phyloP scores from a whole-genome alignment of 495 filamentous ascomycete species.

The Hypoxylon rickii region DNA sequence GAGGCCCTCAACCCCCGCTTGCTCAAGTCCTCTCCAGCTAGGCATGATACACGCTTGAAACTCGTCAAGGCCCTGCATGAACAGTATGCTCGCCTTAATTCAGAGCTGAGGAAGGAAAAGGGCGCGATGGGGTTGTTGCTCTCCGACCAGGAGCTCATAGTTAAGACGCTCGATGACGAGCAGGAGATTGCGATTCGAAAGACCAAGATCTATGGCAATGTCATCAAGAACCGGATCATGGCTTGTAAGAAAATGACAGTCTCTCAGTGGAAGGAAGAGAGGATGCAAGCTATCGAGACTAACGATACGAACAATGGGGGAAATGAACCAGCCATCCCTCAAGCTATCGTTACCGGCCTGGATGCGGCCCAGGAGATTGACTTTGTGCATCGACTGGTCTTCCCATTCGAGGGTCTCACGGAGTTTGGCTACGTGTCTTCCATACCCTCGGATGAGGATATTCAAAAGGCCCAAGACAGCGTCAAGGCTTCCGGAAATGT shows the following conservation, averaged over 20 bases:
- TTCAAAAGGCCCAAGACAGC: constrained; percentile 62
- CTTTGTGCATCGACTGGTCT: constrained; percentile 62
- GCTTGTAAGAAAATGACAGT: constrained; percentile 71
- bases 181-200: constrained; percentile 72
- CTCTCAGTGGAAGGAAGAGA: constrained; percentile 66
- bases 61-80: constrained; percentile 75
- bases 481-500: constrained; percentile 69
- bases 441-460: constrained; percentile 58
- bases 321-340: constrained; percentile 38
- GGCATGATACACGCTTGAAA: constrained; percentile 67
- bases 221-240: constrained; percentile 79
- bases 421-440: constrained; percentile 75
- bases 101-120: constrained; percentile 58
- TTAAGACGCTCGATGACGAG: constrained; percentile 82
- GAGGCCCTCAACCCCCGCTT: constrained; percentile 81
- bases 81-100: constrained; percentile 73
- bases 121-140: constrained; percentile 55
- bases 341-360: constrained; percentile 68
- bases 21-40: constrained; percentile 70
- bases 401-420: constrained; percentile 62
- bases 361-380: constrained; percentile 67
- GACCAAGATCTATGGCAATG: constrained; percentile 72
- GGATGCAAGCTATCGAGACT: constrained; percentile 27
- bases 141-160: constrained; percentile 71
- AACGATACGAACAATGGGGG: constrained; percentile 24